Conservation (phyloP, 441 rosid species). For the Mallotus japonicus region DNA sequence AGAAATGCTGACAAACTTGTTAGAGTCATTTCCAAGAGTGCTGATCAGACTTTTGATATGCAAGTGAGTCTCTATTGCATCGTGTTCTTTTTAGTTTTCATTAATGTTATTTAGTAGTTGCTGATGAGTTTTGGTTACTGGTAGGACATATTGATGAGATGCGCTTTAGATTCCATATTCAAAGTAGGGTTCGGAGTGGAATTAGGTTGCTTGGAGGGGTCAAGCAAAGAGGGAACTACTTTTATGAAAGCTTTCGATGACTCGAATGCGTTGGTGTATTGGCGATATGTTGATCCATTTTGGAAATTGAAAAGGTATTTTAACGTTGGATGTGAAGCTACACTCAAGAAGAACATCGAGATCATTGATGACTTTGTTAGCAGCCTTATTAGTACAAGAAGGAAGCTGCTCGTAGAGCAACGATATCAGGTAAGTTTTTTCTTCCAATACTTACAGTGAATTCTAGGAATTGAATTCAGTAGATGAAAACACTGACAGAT, state of each 20-base stretch:
- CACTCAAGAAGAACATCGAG: constrained; percentile 48
- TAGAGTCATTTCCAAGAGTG: constrained; percentile 24
- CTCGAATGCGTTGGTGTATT: constrained; percentile 42
- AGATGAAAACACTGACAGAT: neutral
- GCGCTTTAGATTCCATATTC: constrained; percentile 64
- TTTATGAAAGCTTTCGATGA: constrained; percentile 81
- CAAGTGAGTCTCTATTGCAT: constrained; percentile 41
- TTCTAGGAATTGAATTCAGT: neutral
- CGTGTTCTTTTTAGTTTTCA: neutral
- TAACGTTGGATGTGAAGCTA: constrained; percentile 58
- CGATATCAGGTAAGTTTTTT: constrained; percentile 30
- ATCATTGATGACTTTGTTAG: constrained; percentile 47
- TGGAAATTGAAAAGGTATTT: constrained; percentile 64
- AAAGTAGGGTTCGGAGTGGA: constrained; percentile 86
- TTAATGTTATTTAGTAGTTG: neutral
- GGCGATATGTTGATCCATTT: constrained; percentile 55
- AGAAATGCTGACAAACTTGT: constrained; percentile 56
- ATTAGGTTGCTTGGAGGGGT: constrained; percentile 55
- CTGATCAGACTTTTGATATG: constrained; percentile 47
- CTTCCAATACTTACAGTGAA: neutral
- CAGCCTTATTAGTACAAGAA: constrained; percentile 45
- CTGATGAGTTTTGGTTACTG: neutral
- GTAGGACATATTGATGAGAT: constrained; percentile 66
- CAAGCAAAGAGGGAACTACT: constrained; percentile 42
- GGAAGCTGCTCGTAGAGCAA: constrained; percentile 27